These are phyloP conservation scores for Clonostachys byssicola DNA, from an alignment of 2,329 filamentous ascomycete genomes.

Conservation along the genomic window DNA sequence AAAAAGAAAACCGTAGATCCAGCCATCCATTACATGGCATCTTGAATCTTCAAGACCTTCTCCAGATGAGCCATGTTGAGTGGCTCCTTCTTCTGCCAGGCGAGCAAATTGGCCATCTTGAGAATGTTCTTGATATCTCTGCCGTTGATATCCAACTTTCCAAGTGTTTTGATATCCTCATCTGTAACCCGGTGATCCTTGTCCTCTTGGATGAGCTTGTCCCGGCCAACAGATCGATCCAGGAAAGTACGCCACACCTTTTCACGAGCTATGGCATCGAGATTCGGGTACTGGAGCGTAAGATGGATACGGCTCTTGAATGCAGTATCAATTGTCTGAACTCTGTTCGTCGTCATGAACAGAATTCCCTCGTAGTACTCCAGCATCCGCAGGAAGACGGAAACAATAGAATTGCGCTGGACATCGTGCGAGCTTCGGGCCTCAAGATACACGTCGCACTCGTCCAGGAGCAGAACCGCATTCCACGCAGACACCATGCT, in stretches of 20 bases:
- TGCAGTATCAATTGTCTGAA: constrained; percentile 39
- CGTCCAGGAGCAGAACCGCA: constrained; percentile 36
- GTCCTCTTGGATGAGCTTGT: constrained; percentile 10
- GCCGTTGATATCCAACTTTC: constrained; percentile 37
- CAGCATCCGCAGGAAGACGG: constrained; percentile 42
- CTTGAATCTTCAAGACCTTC: constrained; percentile 22
- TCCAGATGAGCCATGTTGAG: constrained; percentile 18
- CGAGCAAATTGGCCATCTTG: constrained; percentile 26
- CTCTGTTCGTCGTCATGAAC: constrained; percentile 46
- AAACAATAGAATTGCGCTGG: constrained; percentile 31
- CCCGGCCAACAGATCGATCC: constrained; percentile 15
- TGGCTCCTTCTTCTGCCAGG: constrained; percentile 20
- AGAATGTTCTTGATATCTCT: constrained; percentile 47
- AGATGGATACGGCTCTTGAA: constrained; percentile 44
- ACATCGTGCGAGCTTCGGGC: constrained; percentile 23
- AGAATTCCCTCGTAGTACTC: constrained; percentile 47
- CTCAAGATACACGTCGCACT: constrained; percentile 36
- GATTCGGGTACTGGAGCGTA: constrained; percentile 37
- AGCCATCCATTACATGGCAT: background rate
- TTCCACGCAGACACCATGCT: constrained; percentile 61
- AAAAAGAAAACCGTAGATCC: too few species aligned
- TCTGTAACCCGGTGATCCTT: constrained; percentile 21
- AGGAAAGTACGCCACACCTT: constrained; percentile 35
- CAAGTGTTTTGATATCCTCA: constrained; percentile 25
- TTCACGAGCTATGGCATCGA: constrained; percentile 26